Conservation (phyloP, 768 basidiomycete genomes). For the Mycena galericulata region DNA sequence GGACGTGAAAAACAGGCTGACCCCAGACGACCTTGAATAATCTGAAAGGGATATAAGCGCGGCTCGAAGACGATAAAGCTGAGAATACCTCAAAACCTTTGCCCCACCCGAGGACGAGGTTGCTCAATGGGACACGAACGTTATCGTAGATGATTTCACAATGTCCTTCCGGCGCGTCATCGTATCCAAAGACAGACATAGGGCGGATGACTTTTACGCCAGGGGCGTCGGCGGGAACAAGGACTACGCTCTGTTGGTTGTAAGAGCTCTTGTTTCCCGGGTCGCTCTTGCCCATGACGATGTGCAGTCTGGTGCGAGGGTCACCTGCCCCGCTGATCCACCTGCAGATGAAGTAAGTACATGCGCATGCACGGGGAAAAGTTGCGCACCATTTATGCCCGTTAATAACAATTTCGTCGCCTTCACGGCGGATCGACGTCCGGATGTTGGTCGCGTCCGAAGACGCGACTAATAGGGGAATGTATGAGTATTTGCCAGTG, state of each 20-base stretch:
- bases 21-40: constrained; percentile 97
- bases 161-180: constrained; percentile 97
- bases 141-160: constrained; percentile 96
- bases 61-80: background rate
- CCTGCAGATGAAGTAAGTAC: constrained; percentile 54
- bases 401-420: constrained; percentile 90
- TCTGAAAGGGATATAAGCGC: constrained; percentile 50
- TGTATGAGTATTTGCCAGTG: constrained; percentile 19
- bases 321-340: constrained; percentile 99
- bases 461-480: constrained; percentile 73
- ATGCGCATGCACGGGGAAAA: background rate
- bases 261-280: constrained; percentile 81
- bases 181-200: constrained; percentile 94
- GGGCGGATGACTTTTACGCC: constrained; percentile 93
- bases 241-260: constrained; percentile 91
- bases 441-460: constrained; percentile 96
- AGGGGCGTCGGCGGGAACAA: constrained; percentile 89
- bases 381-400: constrained; percentile 91
- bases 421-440: constrained; percentile 86
- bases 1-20: constrained; percentile 44
- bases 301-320: constrained; percentile 87
- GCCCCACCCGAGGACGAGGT: constrained; percentile 93
- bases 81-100: constrained; percentile 86
- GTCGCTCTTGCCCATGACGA: constrained; percentile 96
- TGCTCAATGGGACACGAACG: constrained; percentile 87